A percentile compares a stretch with the other conserved stretches of the same genome.
phyloP scores from a whole-genome alignment of 345 rosid genomes.

The Camelina neglecta region DNA sequence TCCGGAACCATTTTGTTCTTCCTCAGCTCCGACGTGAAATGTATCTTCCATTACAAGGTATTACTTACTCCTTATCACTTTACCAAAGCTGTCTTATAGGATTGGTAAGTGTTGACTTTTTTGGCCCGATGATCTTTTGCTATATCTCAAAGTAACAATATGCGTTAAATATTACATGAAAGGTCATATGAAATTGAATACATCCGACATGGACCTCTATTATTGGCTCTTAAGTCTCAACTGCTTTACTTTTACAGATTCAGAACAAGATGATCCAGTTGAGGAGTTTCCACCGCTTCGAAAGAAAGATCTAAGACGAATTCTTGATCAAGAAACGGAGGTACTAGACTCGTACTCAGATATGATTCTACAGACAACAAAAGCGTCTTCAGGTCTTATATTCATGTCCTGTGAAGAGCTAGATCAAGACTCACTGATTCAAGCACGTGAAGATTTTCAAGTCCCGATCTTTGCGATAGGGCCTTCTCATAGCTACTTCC shows the following conservation, averaged over 20 bases:
- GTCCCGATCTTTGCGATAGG: slow-evolving; percentile 59
- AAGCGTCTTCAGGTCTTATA: slow-evolving; percentile 54
- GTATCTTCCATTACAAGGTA: slow-evolving; percentile 37
- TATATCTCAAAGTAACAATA: neutral
- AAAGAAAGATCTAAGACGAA: slow-evolving; percentile 29
- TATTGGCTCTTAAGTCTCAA: too few relatives aligned
- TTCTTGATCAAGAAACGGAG: slow-evolving; percentile 16
- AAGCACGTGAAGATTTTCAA: slow-evolving; percentile 47
- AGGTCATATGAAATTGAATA: neutral
- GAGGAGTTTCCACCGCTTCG: slow-evolving; percentile 32
- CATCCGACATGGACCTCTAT: too few relatives aligned
- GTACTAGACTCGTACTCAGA: neutral
- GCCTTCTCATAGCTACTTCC: slow-evolving; percentile 46
- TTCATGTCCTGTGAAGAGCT: slow-evolving; percentile 66
- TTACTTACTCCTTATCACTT: neutral
- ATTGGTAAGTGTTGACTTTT: neutral
- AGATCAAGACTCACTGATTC: slow-evolving; percentile 56
- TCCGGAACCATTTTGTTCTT: slow-evolving; percentile 29
- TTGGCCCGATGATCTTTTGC: neutral
- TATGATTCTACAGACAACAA: slow-evolving; percentile 9
- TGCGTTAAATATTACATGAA: neutral
- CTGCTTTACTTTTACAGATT: neutral
- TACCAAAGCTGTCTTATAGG: neutral
- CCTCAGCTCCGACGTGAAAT: slow-evolving; percentile 30
- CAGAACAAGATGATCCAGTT: slow-evolving; percentile 27